Percentiles rank a stretch among this genome's conserved stretches.
phyloP scores from a whole-genome alignment of 2,329 filamentous ascomycete species.

The Cercospora canescens region DNA sequence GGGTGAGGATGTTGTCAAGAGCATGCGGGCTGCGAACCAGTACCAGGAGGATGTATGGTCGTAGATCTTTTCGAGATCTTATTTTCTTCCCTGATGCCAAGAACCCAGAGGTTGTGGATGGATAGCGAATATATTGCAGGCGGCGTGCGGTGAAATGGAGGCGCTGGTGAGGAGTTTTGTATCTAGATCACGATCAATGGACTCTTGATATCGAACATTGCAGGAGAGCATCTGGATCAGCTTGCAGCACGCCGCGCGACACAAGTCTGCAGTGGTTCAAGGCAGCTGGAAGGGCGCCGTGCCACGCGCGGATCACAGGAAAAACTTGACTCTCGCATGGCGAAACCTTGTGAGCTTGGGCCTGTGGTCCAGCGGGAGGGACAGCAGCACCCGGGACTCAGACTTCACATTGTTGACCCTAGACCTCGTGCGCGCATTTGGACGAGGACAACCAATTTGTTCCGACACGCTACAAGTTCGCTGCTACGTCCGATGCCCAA shows the following conservation, averaged over 20 bases:
- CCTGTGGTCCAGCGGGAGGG: background rate
- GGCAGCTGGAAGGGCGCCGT: background rate
- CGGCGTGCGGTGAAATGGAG: background rate
- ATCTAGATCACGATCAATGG: background rate
- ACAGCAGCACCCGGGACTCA: background rate
- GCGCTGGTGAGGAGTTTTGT: background rate
- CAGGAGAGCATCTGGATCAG: no score
- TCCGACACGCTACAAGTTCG: background rate
- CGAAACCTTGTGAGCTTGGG: slow-evolving; percentile 20
- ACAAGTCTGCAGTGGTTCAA: background rate
- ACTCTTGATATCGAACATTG: background rate
- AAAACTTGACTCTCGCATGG: background rate
- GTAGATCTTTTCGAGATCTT: slow-evolving; percentile 35
- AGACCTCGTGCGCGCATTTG: background rate
- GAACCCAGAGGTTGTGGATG: background rate
- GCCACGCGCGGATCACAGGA: no score
- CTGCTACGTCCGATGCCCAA: background rate
- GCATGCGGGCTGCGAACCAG: slow-evolving; percentile 90
- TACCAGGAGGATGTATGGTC: slow-evolving; percentile 86
- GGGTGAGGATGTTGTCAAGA: slow-evolving; percentile 95
- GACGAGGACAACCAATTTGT: no score
- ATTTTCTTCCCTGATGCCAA: background rate
- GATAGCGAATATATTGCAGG: background rate
- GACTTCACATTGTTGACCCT: background rate
- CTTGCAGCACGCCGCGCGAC: no score